A percentile compares a stretch with the other conserved stretches of the same genome.
phyloP scores from a whole-genome alignment of 306 rosid genomes.

The Arachis hypogaea region DNA sequence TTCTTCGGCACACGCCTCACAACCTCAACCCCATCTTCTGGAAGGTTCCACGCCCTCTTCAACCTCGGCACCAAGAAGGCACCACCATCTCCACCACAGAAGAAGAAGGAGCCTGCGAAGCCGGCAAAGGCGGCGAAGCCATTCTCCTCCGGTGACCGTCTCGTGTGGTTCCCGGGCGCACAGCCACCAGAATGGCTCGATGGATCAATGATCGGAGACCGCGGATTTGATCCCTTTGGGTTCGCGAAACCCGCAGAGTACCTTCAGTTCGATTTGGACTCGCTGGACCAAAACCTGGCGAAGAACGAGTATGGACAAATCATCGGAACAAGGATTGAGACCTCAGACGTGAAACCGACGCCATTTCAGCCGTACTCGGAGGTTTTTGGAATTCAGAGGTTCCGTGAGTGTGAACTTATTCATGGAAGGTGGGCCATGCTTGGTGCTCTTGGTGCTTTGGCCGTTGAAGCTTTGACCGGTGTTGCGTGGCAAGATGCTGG shows the following conservation, averaged over 20 bases:
- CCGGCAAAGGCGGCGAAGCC: not conserved
- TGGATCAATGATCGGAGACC: constrained; percentile 63
- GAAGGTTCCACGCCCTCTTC: constrained; percentile 55
- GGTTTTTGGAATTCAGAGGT: constrained; percentile 81
- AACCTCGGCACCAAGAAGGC: constrained; percentile 45
- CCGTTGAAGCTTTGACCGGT: constrained; percentile 76
- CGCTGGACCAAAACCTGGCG: constrained; percentile 81
- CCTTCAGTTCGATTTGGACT: constrained; percentile 70
- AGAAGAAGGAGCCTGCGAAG: constrained; percentile 39
- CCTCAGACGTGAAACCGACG: constrained; percentile 55
- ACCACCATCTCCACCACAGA: constrained; percentile 40
- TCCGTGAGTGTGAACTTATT: constrained; percentile 77
- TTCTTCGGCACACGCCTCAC: constrained; percentile 57
- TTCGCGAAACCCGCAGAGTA: constrained; percentile 72
- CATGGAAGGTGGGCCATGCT: constrained; percentile 94
- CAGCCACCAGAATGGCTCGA: constrained; percentile 80
- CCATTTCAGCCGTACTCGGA: constrained; percentile 84
- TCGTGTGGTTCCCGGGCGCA: constrained; percentile 67
- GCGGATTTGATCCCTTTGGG: constrained; percentile 77
- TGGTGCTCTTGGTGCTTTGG: constrained; percentile 75
- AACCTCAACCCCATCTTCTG: constrained; percentile 19
- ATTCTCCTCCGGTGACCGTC: constrained; percentile 37
- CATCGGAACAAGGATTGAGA: constrained; percentile 64
- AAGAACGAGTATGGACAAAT: constrained; percentile 68
- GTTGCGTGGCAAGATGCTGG: constrained; percentile 95